A percentile compares a stretch with the other conserved stretches of the same genome.
Evolutionary conservation across 306 rosid species (phyloP).

Genomic region (Fagus crenata): DNA sequence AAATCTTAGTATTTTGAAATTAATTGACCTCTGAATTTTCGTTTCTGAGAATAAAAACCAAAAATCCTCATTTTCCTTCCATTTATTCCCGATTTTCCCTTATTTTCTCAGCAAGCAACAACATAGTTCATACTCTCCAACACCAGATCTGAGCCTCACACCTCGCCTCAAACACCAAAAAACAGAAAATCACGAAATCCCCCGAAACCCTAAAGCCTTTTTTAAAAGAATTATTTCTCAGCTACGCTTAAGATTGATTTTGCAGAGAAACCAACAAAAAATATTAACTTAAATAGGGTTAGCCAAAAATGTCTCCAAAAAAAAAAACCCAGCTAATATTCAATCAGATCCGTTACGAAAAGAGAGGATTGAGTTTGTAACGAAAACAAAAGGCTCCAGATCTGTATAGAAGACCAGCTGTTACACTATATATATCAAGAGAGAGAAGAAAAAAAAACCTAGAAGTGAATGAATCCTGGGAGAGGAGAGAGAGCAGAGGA

Average conservation of each 20-base stretch:
- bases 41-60: not conserved
- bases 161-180: not conserved
- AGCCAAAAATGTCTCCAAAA: not conserved
- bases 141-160: conserved; percentile 49
- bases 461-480: conserved; percentile 15
- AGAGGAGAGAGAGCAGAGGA: conserved; percentile 24
- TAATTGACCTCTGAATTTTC: not conserved
- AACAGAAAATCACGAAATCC: not conserved
- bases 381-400: conserved; percentile 12
- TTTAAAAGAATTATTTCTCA: not conserved
- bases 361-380: not conserved
- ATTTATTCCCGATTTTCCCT: not conserved
- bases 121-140: not conserved
- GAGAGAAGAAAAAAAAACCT: conserved; percentile 42
- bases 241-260: not conserved
- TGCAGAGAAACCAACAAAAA: not conserved
- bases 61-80: not conserved
- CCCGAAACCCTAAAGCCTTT: not conserved
- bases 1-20: not conserved
- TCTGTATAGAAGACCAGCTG: conserved; percentile 20
- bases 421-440: not conserved
- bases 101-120: conserved; percentile 10
- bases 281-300: not conserved
- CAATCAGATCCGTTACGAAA: conserved; percentile 34
- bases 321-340: not conserved